Evolutionary conservation across 2,329 filamentous ascomycete genomes (phyloP).

Genomic region (Venturia oleaginea): DNA sequence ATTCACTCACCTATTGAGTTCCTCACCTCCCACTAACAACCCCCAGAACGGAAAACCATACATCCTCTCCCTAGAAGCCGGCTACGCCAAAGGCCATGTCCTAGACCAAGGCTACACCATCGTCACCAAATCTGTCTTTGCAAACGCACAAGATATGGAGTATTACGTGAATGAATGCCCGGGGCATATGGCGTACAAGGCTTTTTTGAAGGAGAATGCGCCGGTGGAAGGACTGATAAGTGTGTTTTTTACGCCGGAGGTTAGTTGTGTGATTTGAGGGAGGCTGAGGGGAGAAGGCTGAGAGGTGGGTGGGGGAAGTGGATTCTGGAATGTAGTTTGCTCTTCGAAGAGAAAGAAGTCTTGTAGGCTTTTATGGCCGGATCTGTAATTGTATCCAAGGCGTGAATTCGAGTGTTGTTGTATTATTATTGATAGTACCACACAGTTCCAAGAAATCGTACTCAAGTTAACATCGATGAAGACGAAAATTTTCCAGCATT

Average conservation of each 20-base stretch:
- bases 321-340: no score
- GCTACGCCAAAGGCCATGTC: conserved; percentile 45
- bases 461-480: no score
- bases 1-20: no score
- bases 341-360: no score
- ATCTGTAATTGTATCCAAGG: no score
- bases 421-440: no score
- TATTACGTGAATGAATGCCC: conserved; percentile 56
- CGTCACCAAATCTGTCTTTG: conserved; percentile 55
- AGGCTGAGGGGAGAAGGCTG: neutral
- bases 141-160: conserved; percentile 56
- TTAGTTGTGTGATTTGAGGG: neutral
- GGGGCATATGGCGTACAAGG: conserved; percentile 45
- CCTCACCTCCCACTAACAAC: neutral
- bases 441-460: no score
- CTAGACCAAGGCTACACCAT: conserved; percentile 59
- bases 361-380: no score
- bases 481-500: no score
- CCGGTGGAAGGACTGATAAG: neutral
- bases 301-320: no score
- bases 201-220: conserved; percentile 18
- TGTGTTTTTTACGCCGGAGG: neutral
- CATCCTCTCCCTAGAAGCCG: conserved; percentile 50
- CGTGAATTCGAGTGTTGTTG: no score
- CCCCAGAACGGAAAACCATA: conserved; percentile 61